Evolutionary conservation across 2,329 filamentous ascomycete species (phyloP).

Genomic region (Anisogramma anomala): DNA sequence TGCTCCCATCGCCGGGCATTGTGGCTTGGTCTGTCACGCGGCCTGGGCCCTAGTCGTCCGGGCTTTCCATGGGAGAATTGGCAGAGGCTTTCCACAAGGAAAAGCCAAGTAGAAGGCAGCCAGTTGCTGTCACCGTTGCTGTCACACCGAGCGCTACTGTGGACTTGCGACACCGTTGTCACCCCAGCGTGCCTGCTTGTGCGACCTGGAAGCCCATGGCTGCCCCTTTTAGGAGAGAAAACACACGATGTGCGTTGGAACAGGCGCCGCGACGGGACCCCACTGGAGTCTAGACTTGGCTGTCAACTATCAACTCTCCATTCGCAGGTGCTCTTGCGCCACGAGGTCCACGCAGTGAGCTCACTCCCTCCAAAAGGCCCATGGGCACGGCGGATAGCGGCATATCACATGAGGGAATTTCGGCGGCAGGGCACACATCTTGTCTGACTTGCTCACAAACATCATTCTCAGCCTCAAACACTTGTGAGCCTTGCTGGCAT

Average conservation of each 20-base stretch:
- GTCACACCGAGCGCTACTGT: slow-evolving; percentile 1
- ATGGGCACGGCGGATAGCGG: neutral
- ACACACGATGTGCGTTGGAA: slow-evolving; percentile 6
- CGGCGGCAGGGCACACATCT: neutral
- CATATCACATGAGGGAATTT: slow-evolving; percentile 7
- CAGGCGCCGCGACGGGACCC: slow-evolving; percentile 1
- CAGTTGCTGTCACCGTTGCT: neutral
- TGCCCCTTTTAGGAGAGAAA: neutral
- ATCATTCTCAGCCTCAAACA: slow-evolving; percentile 12
- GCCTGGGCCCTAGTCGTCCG: neutral
- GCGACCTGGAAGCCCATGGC: slow-evolving; percentile 2
- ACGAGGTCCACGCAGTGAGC: neutral
- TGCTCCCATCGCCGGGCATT: no score
- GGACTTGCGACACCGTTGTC: slow-evolving; percentile 5
- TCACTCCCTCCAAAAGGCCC: neutral
- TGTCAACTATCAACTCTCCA: no score
- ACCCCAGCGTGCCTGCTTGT: slow-evolving; percentile 2
- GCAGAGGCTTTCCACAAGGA: neutral
- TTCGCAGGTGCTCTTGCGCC: neutral
- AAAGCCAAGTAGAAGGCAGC: neutral
- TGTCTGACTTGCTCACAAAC: slow-evolving; percentile 6
- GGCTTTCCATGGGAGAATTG: neutral
- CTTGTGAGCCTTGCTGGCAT: neutral
- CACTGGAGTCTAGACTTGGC: no score
- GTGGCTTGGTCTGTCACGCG: neutral